phyloP scores from a whole-genome alignment of 345 rosid genomes.

The Rhizophora mangle region DNA sequence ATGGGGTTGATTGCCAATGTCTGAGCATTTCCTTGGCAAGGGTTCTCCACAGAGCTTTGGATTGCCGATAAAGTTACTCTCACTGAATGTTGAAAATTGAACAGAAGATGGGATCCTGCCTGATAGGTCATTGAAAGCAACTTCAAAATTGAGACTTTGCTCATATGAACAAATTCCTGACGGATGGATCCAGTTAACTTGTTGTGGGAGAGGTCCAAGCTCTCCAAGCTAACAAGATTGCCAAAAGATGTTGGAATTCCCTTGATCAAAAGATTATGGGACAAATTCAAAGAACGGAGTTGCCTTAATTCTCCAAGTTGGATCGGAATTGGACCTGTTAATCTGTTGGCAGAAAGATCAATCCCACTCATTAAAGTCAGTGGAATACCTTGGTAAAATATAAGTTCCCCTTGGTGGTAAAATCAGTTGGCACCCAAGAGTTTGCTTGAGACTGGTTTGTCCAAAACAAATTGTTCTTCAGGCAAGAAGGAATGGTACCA shows the following conservation, averaged over 20 bases:
- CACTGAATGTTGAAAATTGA: constrained; percentile 18
- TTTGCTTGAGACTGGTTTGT: constrained; percentile 8
- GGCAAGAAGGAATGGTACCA: constrained; percentile 20
- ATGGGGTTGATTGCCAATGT: background rate
- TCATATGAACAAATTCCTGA: background rate
- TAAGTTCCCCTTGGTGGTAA: constrained; percentile 21
- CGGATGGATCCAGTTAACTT: constrained; percentile 18
- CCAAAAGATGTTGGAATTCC: constrained; percentile 15
- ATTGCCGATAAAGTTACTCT: constrained; percentile 15
- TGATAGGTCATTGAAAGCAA: constrained; percentile 19
- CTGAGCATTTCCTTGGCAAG: constrained; percentile 5
- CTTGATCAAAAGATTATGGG: constrained; percentile 17
- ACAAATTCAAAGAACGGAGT: constrained; percentile 21
- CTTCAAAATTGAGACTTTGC: background rate
- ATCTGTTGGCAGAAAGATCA: constrained; percentile 18
- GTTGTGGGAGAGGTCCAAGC: constrained; percentile 31
- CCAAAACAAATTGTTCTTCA: constrained; percentile 7
- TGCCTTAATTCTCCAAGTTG: constrained; percentile 12
- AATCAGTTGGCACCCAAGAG: constrained; percentile 22
- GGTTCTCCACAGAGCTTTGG: constrained; percentile 16
- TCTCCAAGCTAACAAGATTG: constrained; percentile 16
- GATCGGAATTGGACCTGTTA: constrained; percentile 7
- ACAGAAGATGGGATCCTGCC: constrained; percentile 19
- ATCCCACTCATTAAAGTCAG: constrained; percentile 25
- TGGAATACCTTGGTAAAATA: constrained; percentile 18